These are phyloP conservation scores for Fusarium concolor DNA, from an alignment of 2,329 filamentous ascomycete species.

Conservation along the genomic window DNA sequence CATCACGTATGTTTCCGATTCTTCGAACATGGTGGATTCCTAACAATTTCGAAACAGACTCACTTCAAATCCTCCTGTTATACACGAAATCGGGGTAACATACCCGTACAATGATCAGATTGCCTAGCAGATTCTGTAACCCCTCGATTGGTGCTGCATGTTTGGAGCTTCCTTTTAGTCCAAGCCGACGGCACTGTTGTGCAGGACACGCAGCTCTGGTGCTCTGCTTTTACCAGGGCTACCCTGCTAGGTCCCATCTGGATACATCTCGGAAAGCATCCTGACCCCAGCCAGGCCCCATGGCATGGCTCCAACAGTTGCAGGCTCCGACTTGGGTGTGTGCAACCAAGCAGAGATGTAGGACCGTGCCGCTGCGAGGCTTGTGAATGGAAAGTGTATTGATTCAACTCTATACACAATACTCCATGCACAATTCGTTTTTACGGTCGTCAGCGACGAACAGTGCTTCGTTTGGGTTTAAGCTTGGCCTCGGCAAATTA, in stretches of 20 bases:
- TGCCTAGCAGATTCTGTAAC: background rate
- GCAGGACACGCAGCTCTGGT: constrained; percentile 7
- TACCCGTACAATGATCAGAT: background rate
- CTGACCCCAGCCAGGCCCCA: constrained; percentile 29
- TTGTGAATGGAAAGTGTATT: constrained; percentile 27
- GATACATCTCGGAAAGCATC: constrained; percentile 34
- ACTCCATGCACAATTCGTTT: background rate
- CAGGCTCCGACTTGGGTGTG: constrained; percentile 25
- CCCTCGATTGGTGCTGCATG: background rate
- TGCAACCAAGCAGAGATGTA: constrained; percentile 10
- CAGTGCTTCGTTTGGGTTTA: constrained; percentile 6
- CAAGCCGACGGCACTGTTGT: constrained; percentile 1
- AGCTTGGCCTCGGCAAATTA: constrained; percentile 6
- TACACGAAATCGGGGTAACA: background rate
- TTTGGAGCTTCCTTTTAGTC: constrained; percentile 2
- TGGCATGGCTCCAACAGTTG: constrained; percentile 22
- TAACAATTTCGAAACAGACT: constrained; percentile 10
- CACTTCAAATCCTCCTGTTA: background rate
- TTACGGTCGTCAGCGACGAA: background rate
- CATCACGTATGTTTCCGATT: background rate
- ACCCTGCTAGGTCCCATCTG: constrained; percentile 33
- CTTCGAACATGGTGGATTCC: background rate
- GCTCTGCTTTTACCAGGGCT: constrained; percentile 27
- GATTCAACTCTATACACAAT: constrained; percentile 15
- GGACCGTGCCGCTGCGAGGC: constrained; percentile 23